A percentile compares a stretch with the other conserved stretches of the same genome.
These are phyloP conservation scores for Sphagnum fallax DNA, from an alignment of 228 moss, liverwort and hornwort genomes.

Conservation along the genomic window DNA sequence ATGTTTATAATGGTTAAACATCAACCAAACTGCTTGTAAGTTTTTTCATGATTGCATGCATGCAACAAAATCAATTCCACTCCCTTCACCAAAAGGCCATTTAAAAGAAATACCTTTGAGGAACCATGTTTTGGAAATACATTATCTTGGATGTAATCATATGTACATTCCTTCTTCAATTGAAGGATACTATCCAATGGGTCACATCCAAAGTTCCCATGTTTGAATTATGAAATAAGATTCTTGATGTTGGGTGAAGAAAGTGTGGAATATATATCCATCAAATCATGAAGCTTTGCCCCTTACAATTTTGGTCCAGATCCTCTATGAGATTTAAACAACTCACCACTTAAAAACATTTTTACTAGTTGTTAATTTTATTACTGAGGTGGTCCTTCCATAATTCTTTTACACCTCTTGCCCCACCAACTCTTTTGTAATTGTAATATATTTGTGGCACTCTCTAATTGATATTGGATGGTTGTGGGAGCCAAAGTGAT, in stretches of 20 bases:
- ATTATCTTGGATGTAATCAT: neutral
- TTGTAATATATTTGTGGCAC: too few relatives aligned
- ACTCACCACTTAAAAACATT: neutral
- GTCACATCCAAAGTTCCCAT: neutral
- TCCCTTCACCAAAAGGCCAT: slow-evolving; percentile 1
- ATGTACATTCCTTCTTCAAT: neutral
- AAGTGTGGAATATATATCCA: neutral
- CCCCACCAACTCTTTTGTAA: too few relatives aligned
- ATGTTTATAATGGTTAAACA: neutral
- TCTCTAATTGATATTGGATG: too few relatives aligned
- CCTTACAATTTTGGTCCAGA: neutral
- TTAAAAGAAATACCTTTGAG: neutral
- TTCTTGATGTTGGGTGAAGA: neutral
- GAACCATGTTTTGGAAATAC: neutral
- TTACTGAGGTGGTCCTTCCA: too few relatives aligned
- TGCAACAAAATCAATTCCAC: neutral
- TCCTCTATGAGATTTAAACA: neutral
- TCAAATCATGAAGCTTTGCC: neutral
- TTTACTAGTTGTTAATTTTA: neutral
- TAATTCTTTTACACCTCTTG: too few relatives aligned
- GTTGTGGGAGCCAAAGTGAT: too few relatives aligned
- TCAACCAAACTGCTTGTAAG: neutral
- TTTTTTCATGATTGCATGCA: neutral
- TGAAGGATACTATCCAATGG: neutral
- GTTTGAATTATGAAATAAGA: neutral